Evolutionary conservation across 306 rosid species (phyloP).

Genomic region (Lathyrus sativus): DNA sequence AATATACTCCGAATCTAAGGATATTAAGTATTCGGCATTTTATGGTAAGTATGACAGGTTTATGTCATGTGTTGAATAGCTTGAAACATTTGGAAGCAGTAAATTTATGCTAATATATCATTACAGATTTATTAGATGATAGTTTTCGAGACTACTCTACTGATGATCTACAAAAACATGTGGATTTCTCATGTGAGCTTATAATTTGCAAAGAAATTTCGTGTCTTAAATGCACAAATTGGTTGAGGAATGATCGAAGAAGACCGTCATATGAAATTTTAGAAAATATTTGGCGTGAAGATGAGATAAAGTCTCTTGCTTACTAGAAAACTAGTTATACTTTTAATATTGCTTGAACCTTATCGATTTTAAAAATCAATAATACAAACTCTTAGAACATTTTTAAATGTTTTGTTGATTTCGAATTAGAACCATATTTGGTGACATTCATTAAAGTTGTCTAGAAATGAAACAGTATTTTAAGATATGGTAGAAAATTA

Average conservation of each 20-base stretch:
- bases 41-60: slow-evolving; percentile 20
- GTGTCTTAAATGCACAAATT: neutral
- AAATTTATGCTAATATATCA: slow-evolving; percentile 34
- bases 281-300: slow-evolving; percentile 18
- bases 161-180: neutral
- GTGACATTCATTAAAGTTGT: neutral
- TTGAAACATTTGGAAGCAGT: slow-evolving; percentile 31
- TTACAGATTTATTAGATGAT: neutral
- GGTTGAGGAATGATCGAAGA: neutral
- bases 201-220: neutral
- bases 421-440: neutral
- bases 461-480: neutral
- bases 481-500: too few relatives aligned
- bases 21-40: slow-evolving; percentile 18
- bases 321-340: neutral
- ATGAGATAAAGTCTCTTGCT: slow-evolving; percentile 14
- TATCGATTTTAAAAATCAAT: neutral
- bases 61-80: neutral
- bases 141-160: neutral
- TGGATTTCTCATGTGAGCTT: neutral
- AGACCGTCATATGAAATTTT: too few relatives aligned
- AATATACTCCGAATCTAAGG: slow-evolving; percentile 26
- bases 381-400: too few relatives aligned
- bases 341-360: neutral
- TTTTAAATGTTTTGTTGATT: too few relatives aligned